A percentile compares a stretch with the other conserved stretches of the same genome.
Evolutionary conservation across 2,329 filamentous ascomycete genomes (phyloP).

Genomic region (Epichloe glyceriae): DNA sequence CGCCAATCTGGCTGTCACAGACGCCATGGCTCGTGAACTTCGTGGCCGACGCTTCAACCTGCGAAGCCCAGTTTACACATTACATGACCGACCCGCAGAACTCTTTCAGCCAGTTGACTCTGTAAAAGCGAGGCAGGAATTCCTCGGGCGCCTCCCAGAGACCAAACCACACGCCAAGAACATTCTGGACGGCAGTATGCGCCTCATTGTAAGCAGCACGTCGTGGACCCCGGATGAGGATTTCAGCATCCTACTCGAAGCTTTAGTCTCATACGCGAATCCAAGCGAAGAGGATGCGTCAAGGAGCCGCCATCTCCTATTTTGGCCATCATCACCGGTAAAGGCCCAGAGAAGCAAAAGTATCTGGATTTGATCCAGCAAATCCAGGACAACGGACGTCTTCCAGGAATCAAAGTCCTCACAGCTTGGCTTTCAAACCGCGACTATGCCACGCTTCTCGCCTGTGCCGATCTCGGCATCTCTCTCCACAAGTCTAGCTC

Average conservation of each 20-base stretch:
- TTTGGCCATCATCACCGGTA: slow-evolving; percentile 88
- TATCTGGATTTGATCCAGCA: slow-evolving; percentile 56
- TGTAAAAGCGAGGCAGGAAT: slow-evolving; percentile 33
- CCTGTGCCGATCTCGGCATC: slow-evolving; percentile 76
- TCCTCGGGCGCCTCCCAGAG: slow-evolving; percentile 53
- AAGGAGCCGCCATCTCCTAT: slow-evolving; percentile 42
- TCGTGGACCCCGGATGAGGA: slow-evolving; percentile 98
- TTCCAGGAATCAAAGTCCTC: slow-evolving; percentile 57
- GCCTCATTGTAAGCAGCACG: slow-evolving; percentile 79
- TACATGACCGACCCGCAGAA: slow-evolving; percentile 76
- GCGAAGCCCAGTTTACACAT: slow-evolving; percentile 49
- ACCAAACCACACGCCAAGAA: slow-evolving; percentile 46
- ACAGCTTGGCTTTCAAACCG: slow-evolving; percentile 77
- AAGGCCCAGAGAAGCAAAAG: slow-evolving; percentile 68
- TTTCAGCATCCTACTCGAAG: slow-evolving; percentile 76
- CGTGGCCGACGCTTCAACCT: slow-evolving; percentile 50
- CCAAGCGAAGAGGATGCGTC: slow-evolving; percentile 27
- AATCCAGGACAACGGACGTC: slow-evolving; percentile 47
- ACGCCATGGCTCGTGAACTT: slow-evolving; percentile 73
- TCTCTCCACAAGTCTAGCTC: slow-evolving; percentile 89
- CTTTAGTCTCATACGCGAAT: slow-evolving; percentile 61
- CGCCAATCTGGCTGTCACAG: slow-evolving; percentile 75
- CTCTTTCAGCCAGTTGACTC: slow-evolving; percentile 62
- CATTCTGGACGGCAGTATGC: slow-evolving; percentile 45
- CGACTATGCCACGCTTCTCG: slow-evolving; percentile 76